Evolutionary conservation across 495 filamentous ascomycete genomes (phyloP), one percentile per base, ranked within the genome.

Genomic region (Neurospora terricola): DNA sequence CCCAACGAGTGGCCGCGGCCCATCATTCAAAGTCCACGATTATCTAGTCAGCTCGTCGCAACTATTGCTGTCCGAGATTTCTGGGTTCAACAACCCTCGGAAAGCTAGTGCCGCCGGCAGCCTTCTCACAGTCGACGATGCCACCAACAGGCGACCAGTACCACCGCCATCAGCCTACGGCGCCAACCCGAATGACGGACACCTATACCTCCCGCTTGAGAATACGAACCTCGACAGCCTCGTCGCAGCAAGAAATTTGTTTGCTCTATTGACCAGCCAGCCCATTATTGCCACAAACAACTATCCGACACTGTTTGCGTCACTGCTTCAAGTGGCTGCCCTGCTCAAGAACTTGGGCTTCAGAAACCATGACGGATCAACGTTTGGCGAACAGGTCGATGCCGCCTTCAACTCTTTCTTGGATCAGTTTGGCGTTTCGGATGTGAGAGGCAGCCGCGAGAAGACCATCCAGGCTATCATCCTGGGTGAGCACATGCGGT

Each of bases 381-480:
- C 91, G 8, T 95, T 89, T 80, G 94, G 94, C 70, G 93, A 94
- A 76, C 88, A 82, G 1, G 93, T 91, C 6, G 89, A 90, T 38
- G 85, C 86, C 4, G 91, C 90, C 77, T 96, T 98, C 77, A 85
- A 90, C 71, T 86, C 88, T 75, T 94, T 92, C 76, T 86, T 95
- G 30, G 89, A 94, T 45, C 89, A 95, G 80, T 84, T 94, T 59
- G 84, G 83, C 38, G 80, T 98, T 54, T 92, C 88, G 18, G 95
- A 98, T 81, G 91, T 97, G 38, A 87, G 93, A 54, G 83, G 86
- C 70, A 96, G 93, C 80, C 87, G 92, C 11, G 94, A 97, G 78
- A 96, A 96, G 83, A 97, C 93, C 3, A 87, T 98, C 54, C 94
- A 99, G 80, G 93, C 90, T 1, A 87, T 99, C 54, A 86, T 98